Base-by-base conservation (phyloP, 345 rosid species). In the Draba incana region DNA sequence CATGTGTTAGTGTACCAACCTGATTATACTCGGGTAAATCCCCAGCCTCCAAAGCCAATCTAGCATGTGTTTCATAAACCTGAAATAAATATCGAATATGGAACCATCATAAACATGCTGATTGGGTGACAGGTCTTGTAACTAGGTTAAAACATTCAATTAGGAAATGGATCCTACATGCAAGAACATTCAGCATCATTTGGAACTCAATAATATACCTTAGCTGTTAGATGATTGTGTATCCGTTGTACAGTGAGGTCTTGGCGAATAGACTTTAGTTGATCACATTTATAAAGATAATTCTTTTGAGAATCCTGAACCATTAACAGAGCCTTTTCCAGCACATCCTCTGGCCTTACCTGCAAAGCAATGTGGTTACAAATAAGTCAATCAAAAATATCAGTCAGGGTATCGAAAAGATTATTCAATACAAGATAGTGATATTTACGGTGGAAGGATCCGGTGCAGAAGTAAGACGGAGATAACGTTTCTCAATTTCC, bases 11-110 rank as follows among this genome's bases (percentile, higher is more conserved):
- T 7, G 25, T 56, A 70, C 83, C 51, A 80, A 95, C 99, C 97
- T 95, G 99, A 84, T 95, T 95, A 82, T 82, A 95, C 81, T 95
- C 99, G 0, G 96, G 82, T 59, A 95, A 79, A 76, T 95, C 99
- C 48, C 97, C 97, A 66, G 76, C 85, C 81, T 95, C 98, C 79
- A 95, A 57, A n/a, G 99, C 86, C 57, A 92, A 81, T 71, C 99
- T 89, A 65, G 97, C 98, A 88, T 95, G 99, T 48, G 96, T 86
- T 82, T 95, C 99, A 82, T 95, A 95, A 56, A 95, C 99, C 99
- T 95, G 85, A 60, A 81, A 76, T 24, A 45, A 25, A 57, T 46
- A 77, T 56, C 10, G 31, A 50, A 57, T 62, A 77, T 49, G 44
- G 45, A 49, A 51, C 45, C 66, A 69, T 62, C 39, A 74, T 31